phyloP scores from a whole-genome alignment of 768 basidiomycete genomes.

The Leccinum subtestaceum region DNA sequence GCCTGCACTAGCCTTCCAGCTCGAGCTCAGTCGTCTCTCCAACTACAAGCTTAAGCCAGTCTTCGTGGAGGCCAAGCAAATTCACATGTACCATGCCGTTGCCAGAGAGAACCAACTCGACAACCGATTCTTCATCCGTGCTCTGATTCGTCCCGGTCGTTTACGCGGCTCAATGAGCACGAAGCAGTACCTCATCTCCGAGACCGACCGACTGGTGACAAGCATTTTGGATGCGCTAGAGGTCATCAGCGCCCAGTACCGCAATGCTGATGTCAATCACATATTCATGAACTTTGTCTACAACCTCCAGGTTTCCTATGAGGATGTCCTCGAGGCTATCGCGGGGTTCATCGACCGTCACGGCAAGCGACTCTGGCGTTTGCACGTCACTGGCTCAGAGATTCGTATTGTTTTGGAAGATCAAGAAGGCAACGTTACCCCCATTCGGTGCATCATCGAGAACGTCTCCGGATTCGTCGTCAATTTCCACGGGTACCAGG shows the following conservation, averaged over 20 bases:
- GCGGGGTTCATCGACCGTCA: constrained; percentile 99
- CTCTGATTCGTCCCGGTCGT: constrained; percentile 92
- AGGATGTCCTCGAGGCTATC: constrained; percentile 94
- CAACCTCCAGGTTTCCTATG: constrained; percentile 91
- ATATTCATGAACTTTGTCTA: constrained; percentile 99
- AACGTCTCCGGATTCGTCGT: constrained; percentile 99
- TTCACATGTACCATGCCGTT: constrained; percentile 96
- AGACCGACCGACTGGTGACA: constrained; percentile 95
- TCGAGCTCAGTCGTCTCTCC: constrained; percentile 93
- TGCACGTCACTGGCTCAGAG: constrained; percentile 97
- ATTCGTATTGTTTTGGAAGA: constrained; percentile 95
- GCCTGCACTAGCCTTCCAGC: constrained; percentile 95
- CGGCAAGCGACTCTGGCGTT: constrained; percentile 96
- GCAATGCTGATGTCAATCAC: constrained; percentile 96
- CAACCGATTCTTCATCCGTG: constrained; percentile 96
- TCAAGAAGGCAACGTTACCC: constrained; percentile 89
- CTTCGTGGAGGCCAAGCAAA: constrained; percentile 95
- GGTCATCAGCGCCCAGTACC: constrained; percentile 84
- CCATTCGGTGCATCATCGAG: constrained; percentile 97
- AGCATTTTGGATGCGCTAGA: constrained; percentile 93
- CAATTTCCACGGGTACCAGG: constrained; percentile 97
- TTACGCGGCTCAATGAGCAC: constrained; percentile 89
- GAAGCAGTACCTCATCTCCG: constrained; percentile 97
- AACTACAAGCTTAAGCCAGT: constrained; percentile 96
- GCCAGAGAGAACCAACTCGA: constrained; percentile 97